Evolutionary conservation across 176 grass and related monocot species (phyloP).

Genomic region (Tillandsia leiboldiana): DNA sequence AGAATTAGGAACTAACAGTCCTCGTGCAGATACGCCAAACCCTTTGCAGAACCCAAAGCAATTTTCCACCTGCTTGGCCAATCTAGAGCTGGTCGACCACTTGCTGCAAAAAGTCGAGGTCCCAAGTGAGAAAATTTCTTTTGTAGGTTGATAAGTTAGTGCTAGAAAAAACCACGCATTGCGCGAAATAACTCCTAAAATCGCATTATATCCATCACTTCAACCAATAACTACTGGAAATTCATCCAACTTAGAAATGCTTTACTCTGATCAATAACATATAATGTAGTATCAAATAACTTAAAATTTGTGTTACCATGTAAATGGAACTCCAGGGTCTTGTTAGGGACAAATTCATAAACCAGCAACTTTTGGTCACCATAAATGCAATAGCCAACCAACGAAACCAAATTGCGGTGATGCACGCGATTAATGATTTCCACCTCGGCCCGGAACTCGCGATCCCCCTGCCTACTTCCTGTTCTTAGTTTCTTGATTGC

Average conservation of each 20-base stretch:
- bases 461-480: slow-evolving; percentile 66
- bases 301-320: slow-evolving; percentile 35
- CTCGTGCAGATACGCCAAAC: slow-evolving; percentile 76
- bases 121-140: neutral
- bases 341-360: slow-evolving; percentile 83
- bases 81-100: slow-evolving; percentile 44
- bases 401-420: slow-evolving; percentile 73
- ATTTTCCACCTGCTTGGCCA: slow-evolving; percentile 74
- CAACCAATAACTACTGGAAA: no score
- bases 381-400: slow-evolving; percentile 74
- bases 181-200: neutral
- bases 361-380: slow-evolving; percentile 59
- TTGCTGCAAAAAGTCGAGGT: slow-evolving; percentile 27
- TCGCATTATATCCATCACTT: neutral
- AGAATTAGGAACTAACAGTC: slow-evolving; percentile 51
- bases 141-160: neutral
- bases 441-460: slow-evolving; percentile 81
- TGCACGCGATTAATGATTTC: slow-evolving; percentile 85
- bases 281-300: neutral
- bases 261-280: neutral
- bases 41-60: slow-evolving; percentile 66
- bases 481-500: slow-evolving; percentile 73
- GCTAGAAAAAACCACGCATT: no score
- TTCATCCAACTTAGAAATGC: no score
- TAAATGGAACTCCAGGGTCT: slow-evolving; percentile 71